Base-by-base conservation (phyloP, 2,329 filamentous ascomycete genomes). In the Grosmannia huntii region DNA sequence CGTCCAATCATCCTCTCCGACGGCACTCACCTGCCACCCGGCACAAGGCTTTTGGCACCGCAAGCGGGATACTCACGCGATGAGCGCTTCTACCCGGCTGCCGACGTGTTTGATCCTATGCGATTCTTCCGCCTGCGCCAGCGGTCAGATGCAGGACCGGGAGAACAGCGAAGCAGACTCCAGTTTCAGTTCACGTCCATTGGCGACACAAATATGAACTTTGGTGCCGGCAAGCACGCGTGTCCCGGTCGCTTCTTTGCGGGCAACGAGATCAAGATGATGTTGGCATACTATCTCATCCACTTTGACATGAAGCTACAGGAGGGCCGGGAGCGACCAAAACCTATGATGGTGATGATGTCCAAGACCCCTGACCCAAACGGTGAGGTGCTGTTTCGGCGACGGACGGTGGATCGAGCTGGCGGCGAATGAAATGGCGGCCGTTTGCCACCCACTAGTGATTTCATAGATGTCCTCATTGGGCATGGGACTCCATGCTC, bases 171-270 rank as follows among this genome's bases (percentile, higher is more conserved):
- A 7, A 71, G 71, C 60, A 69, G 66, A 36, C 71, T 72, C 60
- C 66, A 71, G 41, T 71, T 68, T 67, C 74, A 76, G 57, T 76
- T 76, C 59, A 74, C 73, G 3, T 71, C 72, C 48, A 67, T 75
- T 53, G 64, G 60, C 51, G 71, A 75, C 56, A 71, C 68, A 31
- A 73, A 75, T 60, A 69, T 75, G 63, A 74, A 75, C 61, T 78
- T 77, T 60, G 75, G 75, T 3, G 72, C 73, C 5, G 76, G 75
- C 44, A 72, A 72, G 61, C 73, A 76, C 60, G 73, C 76, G 3
- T 78, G 76, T 53, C 76, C 76, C 0, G 76, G 76, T 2, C 69
- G 76, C 12, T 78, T 77, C 67, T 76, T 77, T 62, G 75, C 74
- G 16, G 66, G 69, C 28, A 73, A 75, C 61, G 72, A 73, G 64